These are phyloP conservation scores for Candida koratica DNA, from an alignment of 805 yeast species.

Conservation along the genomic window DNA sequence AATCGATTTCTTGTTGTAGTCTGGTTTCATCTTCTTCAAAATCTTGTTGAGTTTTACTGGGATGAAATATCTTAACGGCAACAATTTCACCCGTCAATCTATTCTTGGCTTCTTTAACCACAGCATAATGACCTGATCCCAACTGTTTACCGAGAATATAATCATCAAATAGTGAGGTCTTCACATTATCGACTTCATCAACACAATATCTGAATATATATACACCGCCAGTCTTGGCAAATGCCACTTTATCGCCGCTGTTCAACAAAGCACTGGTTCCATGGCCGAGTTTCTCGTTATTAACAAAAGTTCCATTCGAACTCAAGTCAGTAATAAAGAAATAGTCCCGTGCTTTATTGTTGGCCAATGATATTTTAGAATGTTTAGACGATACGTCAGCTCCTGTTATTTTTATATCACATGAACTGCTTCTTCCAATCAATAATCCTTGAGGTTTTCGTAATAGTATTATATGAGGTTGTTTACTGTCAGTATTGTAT, in stretches of 20 bases:
- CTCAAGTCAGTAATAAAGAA: conserved; percentile 53
- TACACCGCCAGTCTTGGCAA: conserved; percentile 50
- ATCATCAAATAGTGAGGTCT: conserved; percentile 53
- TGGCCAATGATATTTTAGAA: conserved; percentile 47
- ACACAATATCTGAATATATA: conserved; percentile 46
- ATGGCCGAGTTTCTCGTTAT: conserved; percentile 50
- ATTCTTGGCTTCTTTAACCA: conserved; percentile 66
- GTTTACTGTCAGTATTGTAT: conserved; percentile 18
- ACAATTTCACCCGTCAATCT: conserved; percentile 55
- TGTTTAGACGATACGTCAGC: conserved; percentile 65
- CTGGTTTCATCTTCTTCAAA: conserved; percentile 33
- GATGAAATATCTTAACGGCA: conserved; percentile 74
- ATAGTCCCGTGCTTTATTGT: conserved; percentile 28
- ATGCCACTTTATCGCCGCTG: conserved; percentile 60
- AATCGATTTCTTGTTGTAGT: conserved; percentile 64
- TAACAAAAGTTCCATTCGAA: conserved; percentile 66
- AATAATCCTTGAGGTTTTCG: conserved; percentile 20
- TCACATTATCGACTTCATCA: conserved; percentile 22
- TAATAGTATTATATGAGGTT: conserved; percentile 19
- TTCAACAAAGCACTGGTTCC: conserved; percentile 48
- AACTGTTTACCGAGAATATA: conserved; percentile 55
- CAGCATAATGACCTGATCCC: conserved; percentile 79
- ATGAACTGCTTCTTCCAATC: conserved; percentile 56
- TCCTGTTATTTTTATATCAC: conserved; percentile 53
- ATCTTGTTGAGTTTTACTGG: conserved; percentile 31